Percentiles rank a stretch among this genome's conserved stretches.
Conservation (phyloP, 768 basidiomycete genomes). For the Boletus reticuloceps region DNA sequence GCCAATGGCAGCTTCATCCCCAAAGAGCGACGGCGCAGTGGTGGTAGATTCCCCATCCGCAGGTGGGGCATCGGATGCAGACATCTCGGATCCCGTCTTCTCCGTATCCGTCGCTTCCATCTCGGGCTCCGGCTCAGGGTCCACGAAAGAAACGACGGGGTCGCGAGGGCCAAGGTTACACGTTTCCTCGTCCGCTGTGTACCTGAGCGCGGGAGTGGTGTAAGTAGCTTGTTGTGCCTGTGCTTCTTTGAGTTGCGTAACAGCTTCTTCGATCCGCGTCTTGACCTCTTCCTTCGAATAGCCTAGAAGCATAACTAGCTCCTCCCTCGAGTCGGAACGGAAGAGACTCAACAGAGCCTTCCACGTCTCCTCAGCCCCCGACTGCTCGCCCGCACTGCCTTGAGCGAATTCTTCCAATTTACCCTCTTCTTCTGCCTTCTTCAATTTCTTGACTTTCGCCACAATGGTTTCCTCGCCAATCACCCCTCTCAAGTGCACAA, state of each 20-base stretch:
- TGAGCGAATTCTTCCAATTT: conserved; percentile 68
- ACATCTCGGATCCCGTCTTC: conserved; percentile 63
- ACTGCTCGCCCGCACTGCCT: conserved; percentile 36
- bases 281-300: conserved; percentile 89
- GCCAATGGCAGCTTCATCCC: conserved; percentile 66
- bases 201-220: conserved; percentile 31
- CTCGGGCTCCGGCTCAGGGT: conserved; percentile 46
- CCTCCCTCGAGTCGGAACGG: conserved; percentile 84
- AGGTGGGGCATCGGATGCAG: conserved; percentile 63
- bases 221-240: conserved; percentile 20
- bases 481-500: conserved; percentile 76
- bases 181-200: conserved; percentile 39
- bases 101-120: conserved; percentile 29
- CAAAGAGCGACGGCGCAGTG: conserved; percentile 85
- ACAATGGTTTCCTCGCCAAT: conserved; percentile 75
- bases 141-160: conserved; percentile 81
- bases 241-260: conserved; percentile 64
- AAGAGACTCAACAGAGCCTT: conserved; percentile 87
- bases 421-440: conserved; percentile 56
- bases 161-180: conserved; percentile 53
- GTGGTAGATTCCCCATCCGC: conserved; percentile 78
- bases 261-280: conserved; percentile 74
- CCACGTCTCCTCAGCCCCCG: conserved; percentile 61
- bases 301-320: conserved; percentile 85
- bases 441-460: conserved; percentile 67